A percentile compares a stretch with the other conserved stretches of the same genome.
phyloP scores from a whole-genome alignment of 179 eudicot genomes.

The Heliamphora pulchella region DNA sequence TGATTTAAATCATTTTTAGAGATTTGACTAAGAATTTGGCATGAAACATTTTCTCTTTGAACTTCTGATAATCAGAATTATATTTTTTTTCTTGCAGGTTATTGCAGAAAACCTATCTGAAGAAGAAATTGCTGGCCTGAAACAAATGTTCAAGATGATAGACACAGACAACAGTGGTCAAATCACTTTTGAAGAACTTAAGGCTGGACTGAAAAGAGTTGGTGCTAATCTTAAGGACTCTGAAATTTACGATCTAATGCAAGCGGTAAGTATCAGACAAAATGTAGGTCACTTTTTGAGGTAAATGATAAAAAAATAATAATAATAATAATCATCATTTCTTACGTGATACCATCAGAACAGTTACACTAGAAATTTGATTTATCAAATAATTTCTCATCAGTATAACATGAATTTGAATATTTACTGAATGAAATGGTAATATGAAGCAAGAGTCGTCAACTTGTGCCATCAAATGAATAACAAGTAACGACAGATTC shows the following conservation, averaged over 20 bases:
- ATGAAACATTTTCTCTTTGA: neutral
- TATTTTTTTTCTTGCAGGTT: conserved; percentile 29
- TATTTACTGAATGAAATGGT: too few species aligned
- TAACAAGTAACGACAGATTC: too few species aligned
- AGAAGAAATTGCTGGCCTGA: conserved; percentile 61
- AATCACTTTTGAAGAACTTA: conserved; percentile 54
- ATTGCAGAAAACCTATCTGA: conserved; percentile 51
- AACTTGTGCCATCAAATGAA: too few species aligned
- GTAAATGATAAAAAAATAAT: neutral
- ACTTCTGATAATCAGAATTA: neutral
- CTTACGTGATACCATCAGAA: too few species aligned
- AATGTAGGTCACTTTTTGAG: neutral
- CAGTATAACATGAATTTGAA: too few species aligned
- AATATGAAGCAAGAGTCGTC: too few species aligned
- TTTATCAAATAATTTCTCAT: too few species aligned
- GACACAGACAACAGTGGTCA: conserved; percentile 55
- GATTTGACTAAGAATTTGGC: neutral
- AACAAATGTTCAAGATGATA: conserved; percentile 60
- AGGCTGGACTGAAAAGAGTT: conserved; percentile 43
- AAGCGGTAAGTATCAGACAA: conserved; percentile 41
- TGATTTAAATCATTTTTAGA: neutral
- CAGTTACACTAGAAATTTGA: too few species aligned
- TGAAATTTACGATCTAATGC: conserved; percentile 50
- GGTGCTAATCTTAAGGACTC: conserved; percentile 59
- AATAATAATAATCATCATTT: too few species aligned